Evolutionary conservation across 371 early-diverging fungal species (phyloP).

Genomic region (Capniomyces stellatus): DNA sequence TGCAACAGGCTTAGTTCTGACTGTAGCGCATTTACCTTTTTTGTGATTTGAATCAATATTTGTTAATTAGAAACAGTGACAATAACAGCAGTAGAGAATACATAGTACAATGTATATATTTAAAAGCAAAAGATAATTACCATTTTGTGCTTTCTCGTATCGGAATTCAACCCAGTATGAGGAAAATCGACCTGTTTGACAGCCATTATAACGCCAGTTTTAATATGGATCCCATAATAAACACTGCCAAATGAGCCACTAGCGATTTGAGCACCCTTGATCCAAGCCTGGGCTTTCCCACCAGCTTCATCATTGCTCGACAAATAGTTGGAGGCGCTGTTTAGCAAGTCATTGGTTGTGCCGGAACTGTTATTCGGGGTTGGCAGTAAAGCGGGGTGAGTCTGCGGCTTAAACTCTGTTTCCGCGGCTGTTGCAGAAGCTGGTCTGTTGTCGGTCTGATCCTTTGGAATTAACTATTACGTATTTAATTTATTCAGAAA

Average conservation of each 20-base stretch:
- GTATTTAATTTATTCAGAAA: no score
- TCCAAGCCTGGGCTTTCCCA: slow-evolving; percentile 40
- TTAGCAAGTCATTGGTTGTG: no score
- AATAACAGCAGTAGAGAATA: not conserved
- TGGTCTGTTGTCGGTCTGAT: no score
- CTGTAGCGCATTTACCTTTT: slow-evolving; percentile 55
- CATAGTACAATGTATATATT: not conserved
- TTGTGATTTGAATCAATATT: not conserved
- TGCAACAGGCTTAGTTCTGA: slow-evolving; percentile 80
- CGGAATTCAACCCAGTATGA: slow-evolving; percentile 39
- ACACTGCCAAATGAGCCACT: slow-evolving; percentile 96
- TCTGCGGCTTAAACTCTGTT: no score
- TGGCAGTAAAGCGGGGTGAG: no score
- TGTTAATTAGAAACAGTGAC: not conserved
- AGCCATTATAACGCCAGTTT: slow-evolving; percentile 82
- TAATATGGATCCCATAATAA: slow-evolving; percentile 71
- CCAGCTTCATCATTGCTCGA: no score
- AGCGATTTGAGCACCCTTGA: slow-evolving; percentile 82
- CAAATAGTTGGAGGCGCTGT: no score
- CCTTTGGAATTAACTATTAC: no score
- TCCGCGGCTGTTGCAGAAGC: no score
- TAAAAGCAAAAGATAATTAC: slow-evolving; percentile 6
- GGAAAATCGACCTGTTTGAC: slow-evolving; percentile 94
- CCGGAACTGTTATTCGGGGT: no score
- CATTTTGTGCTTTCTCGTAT: slow-evolving; percentile 43